Percentiles rank a stretch among this genome's conserved stretches.
phyloP scores from a whole-genome alignment of 2,329 filamentous ascomycete genomes.

The Alternaria solani region DNA sequence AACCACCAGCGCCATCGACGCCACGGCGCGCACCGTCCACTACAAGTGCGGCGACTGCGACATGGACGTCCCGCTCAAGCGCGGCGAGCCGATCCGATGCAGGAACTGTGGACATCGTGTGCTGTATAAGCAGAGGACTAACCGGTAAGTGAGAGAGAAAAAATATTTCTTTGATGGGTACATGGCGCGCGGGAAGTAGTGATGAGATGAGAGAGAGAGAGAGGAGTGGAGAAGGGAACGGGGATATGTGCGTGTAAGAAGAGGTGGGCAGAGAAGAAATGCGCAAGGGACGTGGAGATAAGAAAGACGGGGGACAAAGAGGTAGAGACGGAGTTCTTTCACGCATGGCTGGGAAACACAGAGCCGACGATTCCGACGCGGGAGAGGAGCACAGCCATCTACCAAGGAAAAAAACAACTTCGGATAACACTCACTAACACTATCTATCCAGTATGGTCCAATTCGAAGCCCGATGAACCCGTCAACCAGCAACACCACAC shows the following conservation, averaged over 20 bases:
- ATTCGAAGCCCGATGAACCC: conserved; percentile 83
- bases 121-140: conserved; percentile 96
- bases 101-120: conserved; percentile 94
- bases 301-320: no score
- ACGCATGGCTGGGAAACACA: no score
- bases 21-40: conserved; percentile 55
- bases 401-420: no score
- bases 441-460: conserved; percentile 78
- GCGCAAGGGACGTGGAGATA: no score
- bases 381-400: no score
- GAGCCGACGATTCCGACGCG: no score
- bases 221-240: background rate
- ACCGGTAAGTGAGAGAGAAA: conserved; percentile 71
- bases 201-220: background rate
- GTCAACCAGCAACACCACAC: no score
- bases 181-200: no score
- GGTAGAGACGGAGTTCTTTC: no score
- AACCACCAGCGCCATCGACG: conserved; percentile 37
- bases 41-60: conserved; percentile 84
- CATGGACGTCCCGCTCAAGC: conserved; percentile 75
- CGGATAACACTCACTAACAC: conserved; percentile 19
- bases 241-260: no score
- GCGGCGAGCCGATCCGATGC: conserved; percentile 83
- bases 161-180: no score
- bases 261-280: no score